Conservation (phyloP, 2,329 filamentous ascomycete species). For the Cercospora berteroae region DNA sequence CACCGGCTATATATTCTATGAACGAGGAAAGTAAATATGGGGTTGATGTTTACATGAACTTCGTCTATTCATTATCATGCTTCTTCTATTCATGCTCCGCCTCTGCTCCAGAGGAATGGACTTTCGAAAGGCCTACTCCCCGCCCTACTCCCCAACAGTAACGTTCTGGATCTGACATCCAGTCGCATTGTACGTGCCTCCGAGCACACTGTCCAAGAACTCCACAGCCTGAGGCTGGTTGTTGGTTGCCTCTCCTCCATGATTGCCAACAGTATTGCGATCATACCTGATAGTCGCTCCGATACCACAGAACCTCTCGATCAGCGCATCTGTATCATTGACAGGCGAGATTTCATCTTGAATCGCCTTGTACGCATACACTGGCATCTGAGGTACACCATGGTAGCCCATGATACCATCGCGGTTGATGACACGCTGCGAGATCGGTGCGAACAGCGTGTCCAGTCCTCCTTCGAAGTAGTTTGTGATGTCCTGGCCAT, state of each 20-base stretch:
- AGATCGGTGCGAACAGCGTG: conserved; percentile 27
- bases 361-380: conserved; percentile 54
- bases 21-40: too few relatives aligned
- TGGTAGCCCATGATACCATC: conserved; percentile 42
- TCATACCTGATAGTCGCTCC: conserved; percentile 48
- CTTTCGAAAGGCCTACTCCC: too few relatives aligned
- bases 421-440: conserved; percentile 32
- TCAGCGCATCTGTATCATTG: conserved; percentile 46
- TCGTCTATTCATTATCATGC: too few relatives aligned
- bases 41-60: too few relatives aligned
- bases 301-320: conserved; percentile 43
- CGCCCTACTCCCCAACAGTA: conserved; percentile 12
- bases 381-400: conserved; percentile 47
- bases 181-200: conserved; percentile 26
- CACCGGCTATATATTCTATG: background rate
- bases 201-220: conserved; percentile 29
- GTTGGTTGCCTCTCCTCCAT: conserved; percentile 39
- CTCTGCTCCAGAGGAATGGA: too few relatives aligned
- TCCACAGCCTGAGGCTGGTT: conserved; percentile 37
- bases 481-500: conserved; percentile 39
- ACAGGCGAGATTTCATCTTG: conserved; percentile 48
- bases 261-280: conserved; percentile 46
- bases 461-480: conserved; percentile 45
- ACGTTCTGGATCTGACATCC: conserved; percentile 33
- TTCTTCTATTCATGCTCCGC: too few relatives aligned